These are phyloP conservation scores for Angomonas desouzai DNA, from an alignment of 208 protist species.

Conservation along the genomic window DNA sequence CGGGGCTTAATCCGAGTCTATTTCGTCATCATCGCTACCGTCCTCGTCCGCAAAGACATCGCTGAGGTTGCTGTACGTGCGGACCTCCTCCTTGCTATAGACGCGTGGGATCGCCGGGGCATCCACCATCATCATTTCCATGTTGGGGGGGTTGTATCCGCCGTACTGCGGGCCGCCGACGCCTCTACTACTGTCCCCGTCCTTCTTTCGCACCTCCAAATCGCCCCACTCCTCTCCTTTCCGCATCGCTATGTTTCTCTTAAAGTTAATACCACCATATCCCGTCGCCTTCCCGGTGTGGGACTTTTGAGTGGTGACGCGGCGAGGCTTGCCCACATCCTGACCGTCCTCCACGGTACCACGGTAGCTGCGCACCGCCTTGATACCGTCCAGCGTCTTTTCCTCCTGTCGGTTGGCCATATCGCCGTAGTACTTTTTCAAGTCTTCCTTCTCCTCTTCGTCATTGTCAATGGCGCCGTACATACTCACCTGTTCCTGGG, in stretches of 20 bases:
- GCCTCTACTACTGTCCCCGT: neutral
- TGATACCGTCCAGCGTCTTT: constrained; percentile 38
- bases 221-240: constrained; percentile 55
- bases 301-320: constrained; percentile 33
- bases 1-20: constrained; percentile 13
- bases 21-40: constrained; percentile 15
- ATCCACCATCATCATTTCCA: constrained; percentile 19
- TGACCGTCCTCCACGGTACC: constrained; percentile 49
- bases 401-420: constrained; percentile 48
- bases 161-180: too few species aligned
- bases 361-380: constrained; percentile 40
- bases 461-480: constrained; percentile 29
- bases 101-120: constrained; percentile 30
- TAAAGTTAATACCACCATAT: constrained; percentile 70
- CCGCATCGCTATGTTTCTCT: constrained; percentile 51
- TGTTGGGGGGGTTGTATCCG: too few species aligned
- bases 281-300: constrained; percentile 34
- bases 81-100: constrained; percentile 39
- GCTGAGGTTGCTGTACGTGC: constrained; percentile 46
- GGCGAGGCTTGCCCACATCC: constrained; percentile 57
- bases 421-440: constrained; percentile 61
- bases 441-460: constrained; percentile 32
- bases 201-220: constrained; percentile 30
- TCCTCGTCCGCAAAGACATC: constrained; percentile 30
- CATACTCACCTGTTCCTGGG: constrained; percentile 42